Base-by-base conservation (phyloP, 495 filamentous ascomycete species). In the Penicillium crystallinum region DNA sequence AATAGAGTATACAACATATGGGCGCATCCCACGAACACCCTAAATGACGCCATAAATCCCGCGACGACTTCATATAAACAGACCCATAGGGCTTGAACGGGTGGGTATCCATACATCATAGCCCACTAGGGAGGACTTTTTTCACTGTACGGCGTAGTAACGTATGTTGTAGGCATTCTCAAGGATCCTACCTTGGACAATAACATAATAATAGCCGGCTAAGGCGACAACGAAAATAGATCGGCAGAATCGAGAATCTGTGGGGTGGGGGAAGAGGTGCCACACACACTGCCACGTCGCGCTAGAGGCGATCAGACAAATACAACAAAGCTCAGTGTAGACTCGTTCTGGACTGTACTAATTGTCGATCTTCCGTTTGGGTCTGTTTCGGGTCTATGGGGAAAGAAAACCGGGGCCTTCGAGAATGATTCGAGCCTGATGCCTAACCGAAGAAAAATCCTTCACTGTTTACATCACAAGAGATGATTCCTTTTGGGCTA, bases 301-400 rank as follows among this genome's bases (percentile, higher is more conserved):
- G 21, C 23, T 29, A 29, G 29, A 15, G 14, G 10, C 31, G 31
- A n/a, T 27, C 23, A 27, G 23, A 27, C 7, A 7, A 27, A 27
- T 27, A 3, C 7, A n/a, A n/a, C n/a, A n/a, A n/a, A n/a, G n/a
- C 23, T 27, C 23, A 27, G 6, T 31, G 29, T 10, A 31, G 29
- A 31, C 29, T 30, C 25, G n/a, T 42, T 42, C 25, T 31, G 35
- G 14, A 46, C 22, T 12, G 15, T 51, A 11, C 54, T 52, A 50
- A 19, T 27, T 27, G 52, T 61, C 52, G 61, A 64, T 64, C 61
- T 40, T 48, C 58, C 49, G 59, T n/a, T 15, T 4, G 34, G 35
- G 33, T 38, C 19, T 48, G 56, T 61, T 61, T 61, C 46, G 48
- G 33, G 46, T 56, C 29, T 53, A 56, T 60, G 57, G 36, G 57